phyloP scores from a whole-genome alignment of 148 eudicot genomes.

The Arbutus unedo region DNA sequence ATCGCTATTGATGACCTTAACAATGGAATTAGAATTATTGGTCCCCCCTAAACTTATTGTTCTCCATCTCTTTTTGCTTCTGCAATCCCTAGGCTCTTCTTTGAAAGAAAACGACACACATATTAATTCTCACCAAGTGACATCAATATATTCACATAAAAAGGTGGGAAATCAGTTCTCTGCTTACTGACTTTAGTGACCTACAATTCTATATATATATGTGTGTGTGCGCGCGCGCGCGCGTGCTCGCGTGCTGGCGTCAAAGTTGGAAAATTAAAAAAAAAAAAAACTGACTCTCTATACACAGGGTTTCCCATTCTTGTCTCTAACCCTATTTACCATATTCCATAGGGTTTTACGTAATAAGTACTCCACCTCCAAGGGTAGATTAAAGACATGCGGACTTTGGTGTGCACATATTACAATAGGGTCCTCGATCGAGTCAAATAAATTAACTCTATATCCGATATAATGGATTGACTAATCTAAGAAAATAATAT shows the following conservation, averaged over 20 bases:
- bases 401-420: too few species aligned
- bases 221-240: too few species aligned
- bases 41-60: neutral
- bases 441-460: too few species aligned
- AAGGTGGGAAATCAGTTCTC: constrained; percentile 6
- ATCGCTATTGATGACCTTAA: neutral
- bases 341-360: neutral
- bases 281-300: too few species aligned
- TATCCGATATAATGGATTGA: too few species aligned
- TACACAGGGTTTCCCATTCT: neutral
- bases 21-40: constrained; percentile 2
- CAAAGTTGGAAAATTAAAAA: neutral
- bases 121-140: neutral
- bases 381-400: too few species aligned
- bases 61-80: neutral
- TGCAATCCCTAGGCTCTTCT: neutral
- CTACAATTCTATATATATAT: neutral
- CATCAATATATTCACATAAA: neutral
- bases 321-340: neutral
- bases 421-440: too few species aligned
- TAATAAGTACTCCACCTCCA: neutral
- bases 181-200: neutral
- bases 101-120: neutral
- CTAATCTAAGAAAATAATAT: too few species aligned
- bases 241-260: too few species aligned